Evolutionary conservation across 192 early-diverging fungal species (phyloP).

Genomic region (Obelidium mucronatum): DNA sequence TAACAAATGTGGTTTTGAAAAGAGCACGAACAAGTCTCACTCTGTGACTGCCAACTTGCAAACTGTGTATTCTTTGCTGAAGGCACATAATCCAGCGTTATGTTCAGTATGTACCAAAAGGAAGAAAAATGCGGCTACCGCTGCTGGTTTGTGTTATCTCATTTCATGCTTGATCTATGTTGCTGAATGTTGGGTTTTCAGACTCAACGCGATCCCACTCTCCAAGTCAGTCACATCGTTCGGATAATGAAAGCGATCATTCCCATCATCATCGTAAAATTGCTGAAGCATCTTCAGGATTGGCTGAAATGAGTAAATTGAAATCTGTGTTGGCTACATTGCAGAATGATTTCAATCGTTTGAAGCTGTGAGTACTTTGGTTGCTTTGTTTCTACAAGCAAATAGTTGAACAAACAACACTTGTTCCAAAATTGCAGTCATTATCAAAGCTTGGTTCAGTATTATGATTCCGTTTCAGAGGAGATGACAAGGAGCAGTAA

Average conservation of each 20-base stretch:
- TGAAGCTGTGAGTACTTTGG: slow-evolving; percentile 34
- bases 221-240: background rate
- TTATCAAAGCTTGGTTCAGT: slow-evolving; percentile 51
- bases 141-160: background rate
- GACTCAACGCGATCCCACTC: slow-evolving; percentile 5
- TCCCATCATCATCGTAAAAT: slow-evolving; percentile 14
- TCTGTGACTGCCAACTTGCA: slow-evolving; percentile 70
- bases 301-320: slow-evolving; percentile 15
- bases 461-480: slow-evolving; percentile 53
- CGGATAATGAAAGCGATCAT: slow-evolving; percentile 5
- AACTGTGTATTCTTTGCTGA: slow-evolving; percentile 61
- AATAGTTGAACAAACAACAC: background rate
- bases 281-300: slow-evolving; percentile 14
- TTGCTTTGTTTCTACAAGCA: background rate
- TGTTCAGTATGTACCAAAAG: slow-evolving; percentile 57
- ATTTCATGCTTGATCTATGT: background rate
- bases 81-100: slow-evolving; percentile 62
- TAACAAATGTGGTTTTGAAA: background rate
- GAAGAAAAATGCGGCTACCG: slow-evolving; percentile 12
- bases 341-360: slow-evolving; percentile 24
- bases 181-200: background rate
- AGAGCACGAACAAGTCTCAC: slow-evolving; percentile 62
- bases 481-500: slow-evolving; percentile 10
- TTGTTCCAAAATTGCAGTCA: slow-evolving; percentile 38
- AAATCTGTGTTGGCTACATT: slow-evolving; percentile 20